Percentiles rank a stretch among this genome's conserved stretches.
Evolutionary conservation across 176 grass and related monocot species (phyloP).

Genomic region (Bolboschoenus planiculmis): DNA sequence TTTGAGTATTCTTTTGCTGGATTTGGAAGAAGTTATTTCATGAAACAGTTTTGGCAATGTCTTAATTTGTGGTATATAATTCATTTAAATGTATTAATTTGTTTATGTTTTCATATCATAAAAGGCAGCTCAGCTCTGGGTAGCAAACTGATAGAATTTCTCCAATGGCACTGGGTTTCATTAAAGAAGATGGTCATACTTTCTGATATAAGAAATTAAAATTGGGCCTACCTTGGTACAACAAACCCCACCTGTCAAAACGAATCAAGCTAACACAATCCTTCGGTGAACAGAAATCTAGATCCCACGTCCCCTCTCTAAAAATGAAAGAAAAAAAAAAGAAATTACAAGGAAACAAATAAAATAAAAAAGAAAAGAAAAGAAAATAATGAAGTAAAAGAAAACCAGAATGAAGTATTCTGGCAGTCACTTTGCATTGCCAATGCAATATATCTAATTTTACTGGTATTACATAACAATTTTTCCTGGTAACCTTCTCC

Average conservation of each 20-base stretch:
- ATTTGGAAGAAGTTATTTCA: not conserved
- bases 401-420: slow-evolving; percentile 16
- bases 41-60: not conserved
- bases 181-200: not conserved
- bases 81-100: not conserved
- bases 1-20: not conserved
- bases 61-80: not conserved
- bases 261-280: slow-evolving; percentile 12
- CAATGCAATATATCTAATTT: slow-evolving; percentile 7
- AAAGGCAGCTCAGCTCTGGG: not conserved
- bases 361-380: not conserved
- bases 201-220: not conserved
- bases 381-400: not conserved
- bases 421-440: not conserved
- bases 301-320: not conserved
- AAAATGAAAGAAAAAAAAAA: not conserved
- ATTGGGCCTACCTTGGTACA: not conserved
- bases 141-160: not conserved
- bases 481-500: slow-evolving; percentile 7
- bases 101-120: not conserved
- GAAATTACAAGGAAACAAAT: slow-evolving; percentile 3
- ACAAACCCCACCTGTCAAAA: not conserved
- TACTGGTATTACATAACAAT: slow-evolving; percentile 11
- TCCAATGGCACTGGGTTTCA: not conserved
- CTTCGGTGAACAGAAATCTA: not conserved